Evolutionary conservation across 495 filamentous ascomycete species (phyloP).

Genomic region (Lophiotrema nucula): DNA sequence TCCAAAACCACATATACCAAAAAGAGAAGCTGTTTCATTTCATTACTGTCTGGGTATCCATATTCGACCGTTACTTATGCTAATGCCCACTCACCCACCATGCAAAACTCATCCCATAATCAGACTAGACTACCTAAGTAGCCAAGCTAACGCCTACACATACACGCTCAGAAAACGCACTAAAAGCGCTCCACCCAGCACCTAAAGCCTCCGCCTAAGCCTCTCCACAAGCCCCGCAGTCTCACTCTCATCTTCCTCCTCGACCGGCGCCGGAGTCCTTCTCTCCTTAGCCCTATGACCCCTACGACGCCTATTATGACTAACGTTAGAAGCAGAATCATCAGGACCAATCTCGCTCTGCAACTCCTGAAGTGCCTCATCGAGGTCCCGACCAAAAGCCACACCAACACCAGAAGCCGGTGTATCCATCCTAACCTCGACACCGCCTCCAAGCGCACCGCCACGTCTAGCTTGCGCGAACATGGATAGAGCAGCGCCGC

Average conservation of each 20-base stretch:
- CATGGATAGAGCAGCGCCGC: constrained; percentile 74
- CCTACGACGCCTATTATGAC: constrained; percentile 66
- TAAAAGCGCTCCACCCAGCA: too few species aligned
- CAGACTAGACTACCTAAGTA: too few species aligned
- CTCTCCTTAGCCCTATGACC: constrained; percentile 71
- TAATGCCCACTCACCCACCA: too few species aligned
- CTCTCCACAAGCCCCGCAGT: constrained; percentile 3
- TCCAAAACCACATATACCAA: too few species aligned
- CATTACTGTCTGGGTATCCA: too few species aligned
- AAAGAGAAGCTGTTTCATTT: too few species aligned
- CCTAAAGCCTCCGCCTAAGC: constrained; percentile 2
- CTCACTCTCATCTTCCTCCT: constrained; percentile 69
- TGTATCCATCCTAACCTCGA: constrained; percentile 58
- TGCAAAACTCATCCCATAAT: too few species aligned
- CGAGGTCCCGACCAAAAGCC: constrained; percentile 57
- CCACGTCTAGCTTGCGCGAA: constrained; percentile 71
- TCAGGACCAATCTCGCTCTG: constrained; percentile 67
- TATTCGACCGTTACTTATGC: too few species aligned
- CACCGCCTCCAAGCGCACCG: constrained; percentile 34
- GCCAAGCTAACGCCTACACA: too few species aligned
- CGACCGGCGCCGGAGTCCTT: constrained; percentile 78
- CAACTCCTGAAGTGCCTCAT: constrained; percentile 64
- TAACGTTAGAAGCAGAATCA: constrained; percentile 83
- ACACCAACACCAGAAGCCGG: constrained; percentile 47
- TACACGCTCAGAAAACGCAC: too few species aligned